phyloP scores from a whole-genome alignment of 345 rosid species.

The Corymbia maculata region DNA sequence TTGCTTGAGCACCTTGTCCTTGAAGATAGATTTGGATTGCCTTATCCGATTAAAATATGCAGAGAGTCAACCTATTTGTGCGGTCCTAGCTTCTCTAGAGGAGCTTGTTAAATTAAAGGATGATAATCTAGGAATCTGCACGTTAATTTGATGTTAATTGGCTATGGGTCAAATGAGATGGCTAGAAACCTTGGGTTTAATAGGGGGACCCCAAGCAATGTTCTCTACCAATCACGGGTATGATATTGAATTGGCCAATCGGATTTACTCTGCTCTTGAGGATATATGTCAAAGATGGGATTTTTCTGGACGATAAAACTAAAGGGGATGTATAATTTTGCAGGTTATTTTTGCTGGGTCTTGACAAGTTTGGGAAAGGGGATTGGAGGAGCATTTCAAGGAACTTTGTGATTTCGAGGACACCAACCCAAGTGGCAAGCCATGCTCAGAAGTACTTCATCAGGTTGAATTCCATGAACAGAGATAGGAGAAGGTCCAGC shows the following conservation, averaged over 20 bases:
- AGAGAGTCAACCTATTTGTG: neutral
- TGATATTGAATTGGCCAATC: neutral
- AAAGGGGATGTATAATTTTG: neutral
- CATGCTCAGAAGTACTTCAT: slow-evolving; percentile 96
- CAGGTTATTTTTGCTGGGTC: slow-evolving; percentile 82
- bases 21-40: neutral
- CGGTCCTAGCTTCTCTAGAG: neutral
- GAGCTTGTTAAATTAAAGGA: neutral
- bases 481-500: slow-evolving; percentile 86
- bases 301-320: neutral
- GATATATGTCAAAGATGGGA: neutral
- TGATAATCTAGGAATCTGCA: neutral
- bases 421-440: slow-evolving; percentile 94
- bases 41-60: neutral
- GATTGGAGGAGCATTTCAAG: slow-evolving; percentile 99
- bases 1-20: neutral
- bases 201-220: neutral
- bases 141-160: neutral
- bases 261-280: neutral
- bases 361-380: slow-evolving; percentile 92
- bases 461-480: slow-evolving; percentile 67
- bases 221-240: neutral
- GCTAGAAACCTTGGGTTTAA: neutral
- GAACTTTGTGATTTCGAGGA: slow-evolving; percentile 78
- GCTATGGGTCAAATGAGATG: neutral